Base-by-base conservation (phyloP, 73 alveolate species). In the Paraurostyla sp. region DNA sequence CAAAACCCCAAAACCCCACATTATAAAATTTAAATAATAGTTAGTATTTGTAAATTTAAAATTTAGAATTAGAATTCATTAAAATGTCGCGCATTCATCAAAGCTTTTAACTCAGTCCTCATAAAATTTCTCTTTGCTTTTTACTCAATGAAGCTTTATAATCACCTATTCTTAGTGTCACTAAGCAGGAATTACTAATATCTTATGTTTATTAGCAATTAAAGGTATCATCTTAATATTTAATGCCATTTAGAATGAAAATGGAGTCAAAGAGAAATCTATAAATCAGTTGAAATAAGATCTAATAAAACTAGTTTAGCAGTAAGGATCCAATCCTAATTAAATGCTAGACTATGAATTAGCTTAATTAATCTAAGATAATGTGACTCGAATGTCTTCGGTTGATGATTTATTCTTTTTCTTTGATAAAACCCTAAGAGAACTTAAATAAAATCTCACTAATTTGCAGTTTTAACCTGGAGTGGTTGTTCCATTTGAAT, bases 81-180 rank as follows among this genome's bases (percentile, higher is more conserved):
- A 78, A 83, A 63, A 83, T 83, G 92, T 49, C 85, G 92, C 84
- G 69, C 58, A 40, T 41, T 22, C 25, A 60, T 2, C 30, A 25
- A 4, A 45, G 80, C 46, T 83, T 43, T 45, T 15, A 71, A 29
- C 22, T 83, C 13, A 83, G 92, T 46, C 92, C 92, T 16, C 75
- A 83, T 49, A 83, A 83, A 43, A 63, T 83, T 0, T 38, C 92
- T 0, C 25, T 83, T 0, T 60, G 86, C 76, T 83, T 83, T 76
- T 40, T 83, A 7, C 85, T 83, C 2, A 43, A 63, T 32, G 92
- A 83, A 63, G 80, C 50, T 0, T 83, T 83, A 49, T 29, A 60
- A 32, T 40, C 40, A 7, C 85, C 85, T 0, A 41, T 63, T 0
- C 49, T 83, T 18, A 40, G 85, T 45, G 58, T 48, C 18, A 25